Percentiles rank a stretch among this genome's conserved stretches.
phyloP scores from a whole-genome alignment of 768 basidiomycete species.

The Tricholoma hemisulphureum region DNA sequence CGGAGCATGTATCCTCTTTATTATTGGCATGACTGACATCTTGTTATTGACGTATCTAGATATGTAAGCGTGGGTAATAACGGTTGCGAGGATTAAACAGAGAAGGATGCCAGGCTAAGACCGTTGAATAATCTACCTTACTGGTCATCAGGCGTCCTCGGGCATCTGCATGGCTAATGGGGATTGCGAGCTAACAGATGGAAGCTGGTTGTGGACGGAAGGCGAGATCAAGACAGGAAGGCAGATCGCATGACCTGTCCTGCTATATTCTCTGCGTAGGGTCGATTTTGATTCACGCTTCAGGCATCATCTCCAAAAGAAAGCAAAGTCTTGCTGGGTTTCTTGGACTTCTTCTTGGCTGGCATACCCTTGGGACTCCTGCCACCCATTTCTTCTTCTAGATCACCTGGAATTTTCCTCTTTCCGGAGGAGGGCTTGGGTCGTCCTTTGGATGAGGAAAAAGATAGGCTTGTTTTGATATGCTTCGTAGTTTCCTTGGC shows the following conservation, averaged over 20 bases:
- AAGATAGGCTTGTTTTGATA: slow-evolving; percentile 38
- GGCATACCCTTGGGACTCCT: slow-evolving; percentile 26
- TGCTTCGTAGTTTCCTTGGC: slow-evolving; percentile 8
- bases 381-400: slow-evolving; percentile 29
- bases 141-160: too few relatives aligned
- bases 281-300: slow-evolving; percentile 4
- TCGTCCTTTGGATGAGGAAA: slow-evolving; percentile 40
- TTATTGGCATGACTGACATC: background rate
- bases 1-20: background rate
- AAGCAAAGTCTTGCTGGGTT: slow-evolving; percentile 45
- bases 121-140: too few relatives aligned
- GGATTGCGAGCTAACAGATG: background rate
- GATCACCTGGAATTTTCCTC: slow-evolving; percentile 36
- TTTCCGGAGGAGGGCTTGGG: slow-evolving; percentile 33
- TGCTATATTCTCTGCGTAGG: background rate
- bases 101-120: too few relatives aligned
- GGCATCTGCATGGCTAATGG: too few relatives aligned
- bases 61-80: background rate
- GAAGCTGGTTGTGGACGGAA: background rate
- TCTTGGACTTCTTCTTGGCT: slow-evolving; percentile 58
- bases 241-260: too few relatives aligned
- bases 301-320: slow-evolving; percentile 62
- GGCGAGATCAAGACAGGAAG: background rate
- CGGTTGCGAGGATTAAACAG: too few relatives aligned
- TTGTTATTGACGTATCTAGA: background rate